Conservation (phyloP, 2,329 filamentous ascomycete species). For the Exophiala mesophila region DNA sequence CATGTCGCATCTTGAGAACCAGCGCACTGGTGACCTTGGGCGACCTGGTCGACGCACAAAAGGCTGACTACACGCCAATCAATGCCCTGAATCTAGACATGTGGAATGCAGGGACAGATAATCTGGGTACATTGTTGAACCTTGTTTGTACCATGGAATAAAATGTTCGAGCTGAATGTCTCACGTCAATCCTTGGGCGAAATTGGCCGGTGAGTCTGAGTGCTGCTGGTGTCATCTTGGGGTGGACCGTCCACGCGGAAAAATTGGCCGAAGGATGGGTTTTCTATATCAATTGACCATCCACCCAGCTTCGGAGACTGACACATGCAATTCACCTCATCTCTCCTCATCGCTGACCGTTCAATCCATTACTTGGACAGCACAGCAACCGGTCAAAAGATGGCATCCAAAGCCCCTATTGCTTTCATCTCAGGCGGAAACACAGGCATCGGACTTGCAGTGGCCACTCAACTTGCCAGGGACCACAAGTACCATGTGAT, state of each 20-base stretch:
- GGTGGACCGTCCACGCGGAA: too few relatives aligned
- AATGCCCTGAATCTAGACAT: slow-evolving; percentile 8
- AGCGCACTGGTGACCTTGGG: slow-evolving; percentile 4
- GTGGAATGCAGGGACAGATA: slow-evolving; percentile 16
- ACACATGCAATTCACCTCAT: too few relatives aligned
- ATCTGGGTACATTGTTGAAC: slow-evolving; percentile 9
- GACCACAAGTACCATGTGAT: slow-evolving; percentile 31
- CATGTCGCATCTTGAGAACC: slow-evolving; percentile 1
- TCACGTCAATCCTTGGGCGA: not conserved
- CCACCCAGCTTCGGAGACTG: too few relatives aligned
- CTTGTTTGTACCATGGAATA: slow-evolving; percentile 10
- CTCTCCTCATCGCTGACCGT: too few relatives aligned
- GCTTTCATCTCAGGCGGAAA: slow-evolving; percentile 9
- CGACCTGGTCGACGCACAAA: slow-evolving; percentile 8
- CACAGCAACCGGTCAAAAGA: not conserved
- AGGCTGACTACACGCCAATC: not conserved
- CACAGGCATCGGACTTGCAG: slow-evolving; percentile 11
- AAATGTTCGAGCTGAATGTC: not conserved
- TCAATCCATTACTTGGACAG: too few relatives aligned
- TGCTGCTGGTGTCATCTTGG: too few relatives aligned
- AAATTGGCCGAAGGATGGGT: too few relatives aligned
- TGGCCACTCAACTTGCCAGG: slow-evolving; percentile 3
- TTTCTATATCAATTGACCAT: too few relatives aligned
- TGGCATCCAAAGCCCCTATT: not conserved
- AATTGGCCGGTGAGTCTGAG: not conserved